These are phyloP conservation scores for Rubia tinctorum DNA, from an alignment of 305 asterid genomes.

Conservation along the genomic window DNA sequence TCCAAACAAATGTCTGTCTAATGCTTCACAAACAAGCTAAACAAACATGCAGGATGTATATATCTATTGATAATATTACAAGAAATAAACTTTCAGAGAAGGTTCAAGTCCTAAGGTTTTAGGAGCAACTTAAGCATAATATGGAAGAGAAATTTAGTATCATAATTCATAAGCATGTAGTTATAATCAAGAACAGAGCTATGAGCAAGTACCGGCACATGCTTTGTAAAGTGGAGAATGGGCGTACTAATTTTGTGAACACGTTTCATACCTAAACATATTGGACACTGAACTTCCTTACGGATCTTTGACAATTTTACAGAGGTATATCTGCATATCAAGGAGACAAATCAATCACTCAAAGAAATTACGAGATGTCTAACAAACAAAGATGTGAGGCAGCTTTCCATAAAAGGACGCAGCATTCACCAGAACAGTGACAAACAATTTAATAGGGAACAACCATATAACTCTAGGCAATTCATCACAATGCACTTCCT, in stretches of 20 bases:
- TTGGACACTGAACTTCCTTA: constrained; percentile 89
- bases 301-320: constrained; percentile 70
- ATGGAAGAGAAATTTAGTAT: neutral
- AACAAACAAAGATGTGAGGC: neutral
- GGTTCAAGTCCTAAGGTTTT: neutral
- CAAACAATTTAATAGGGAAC: neutral
- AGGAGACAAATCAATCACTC: constrained; percentile 3
- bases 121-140: neutral
- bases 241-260: constrained; percentile 24
- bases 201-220: neutral
- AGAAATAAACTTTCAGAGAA: neutral
- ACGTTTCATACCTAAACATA: constrained; percentile 41
- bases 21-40: neutral
- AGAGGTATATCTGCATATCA: constrained; percentile 31
- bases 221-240: neutral
- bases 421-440: neutral
- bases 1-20: neutral
- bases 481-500: neutral
- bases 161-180: neutral
- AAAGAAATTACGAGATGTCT: constrained; percentile 11
- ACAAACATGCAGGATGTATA: neutral
- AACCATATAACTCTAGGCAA: neutral
- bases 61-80: neutral
- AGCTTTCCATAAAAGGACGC: neutral
- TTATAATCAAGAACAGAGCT: neutral